These are phyloP conservation scores for Knoxia roxburghii DNA, from an alignment of 257 asterid genomes.

Conservation along the genomic window DNA sequence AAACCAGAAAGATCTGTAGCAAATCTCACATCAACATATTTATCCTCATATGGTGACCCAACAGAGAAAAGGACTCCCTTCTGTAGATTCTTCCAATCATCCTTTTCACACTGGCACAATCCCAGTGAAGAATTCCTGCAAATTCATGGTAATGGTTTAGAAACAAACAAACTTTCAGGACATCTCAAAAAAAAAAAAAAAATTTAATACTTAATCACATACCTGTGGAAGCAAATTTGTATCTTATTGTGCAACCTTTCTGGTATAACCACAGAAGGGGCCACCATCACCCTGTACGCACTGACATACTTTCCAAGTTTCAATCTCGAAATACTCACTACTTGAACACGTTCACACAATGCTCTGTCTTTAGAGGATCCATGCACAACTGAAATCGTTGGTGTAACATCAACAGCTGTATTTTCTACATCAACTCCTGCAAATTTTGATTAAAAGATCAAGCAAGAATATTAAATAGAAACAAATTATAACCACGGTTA, in stretches of 20 bases:
- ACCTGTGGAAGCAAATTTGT: conserved; percentile 74
- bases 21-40: conserved; percentile 71
- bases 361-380: conserved; percentile 33
- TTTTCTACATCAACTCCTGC: conserved; percentile 49
- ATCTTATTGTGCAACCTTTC: conserved; percentile 56
- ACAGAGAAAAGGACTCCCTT: conserved; percentile 52
- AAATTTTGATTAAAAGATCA: background rate
- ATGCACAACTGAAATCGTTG: conserved; percentile 32
- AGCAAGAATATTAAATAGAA: background rate
- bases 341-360: conserved; percentile 60
- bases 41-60: conserved; percentile 65
- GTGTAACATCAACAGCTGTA: conserved; percentile 57
- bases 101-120: conserved; percentile 57
- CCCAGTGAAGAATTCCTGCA: conserved; percentile 78
- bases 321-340: conserved; percentile 65
- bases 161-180: conserved; percentile 4
- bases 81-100: conserved; percentile 59
- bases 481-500: background rate
- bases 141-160: conserved; percentile 10
- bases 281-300: conserved; percentile 52
- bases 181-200: conserved; percentile 2
- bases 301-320: conserved; percentile 65
- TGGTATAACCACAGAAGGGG: conserved; percentile 57
- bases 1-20: conserved; percentile 59
- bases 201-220: conserved; percentile 22